Percentiles rank a stretch among this genome's conserved stretches.
Conservation (phyloP, 176 grass and related monocot genomes). For the Urochloa ruziziensis region DNA sequence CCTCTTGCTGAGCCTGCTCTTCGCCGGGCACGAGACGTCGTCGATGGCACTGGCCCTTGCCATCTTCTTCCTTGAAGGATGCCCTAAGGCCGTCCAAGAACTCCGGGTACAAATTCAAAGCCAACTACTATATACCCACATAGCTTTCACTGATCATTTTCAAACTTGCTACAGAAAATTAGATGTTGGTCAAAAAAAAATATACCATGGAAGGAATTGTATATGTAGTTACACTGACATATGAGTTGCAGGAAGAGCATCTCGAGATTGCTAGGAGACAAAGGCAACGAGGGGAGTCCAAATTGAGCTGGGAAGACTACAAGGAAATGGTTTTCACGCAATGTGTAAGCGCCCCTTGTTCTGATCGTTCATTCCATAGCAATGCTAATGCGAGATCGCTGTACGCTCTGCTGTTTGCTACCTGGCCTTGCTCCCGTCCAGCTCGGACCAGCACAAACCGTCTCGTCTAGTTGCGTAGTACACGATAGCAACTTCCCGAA, state of each 20-base stretch:
- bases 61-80: slow-evolving; percentile 91
- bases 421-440: neutral
- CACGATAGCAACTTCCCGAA: slow-evolving; percentile 34
- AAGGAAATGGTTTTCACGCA: slow-evolving; percentile 98
- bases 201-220: neutral
- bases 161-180: neutral
- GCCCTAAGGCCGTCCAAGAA: slow-evolving; percentile 63
- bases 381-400: slow-evolving; percentile 33
- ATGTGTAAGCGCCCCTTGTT: slow-evolving; percentile 63
- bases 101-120: slow-evolving; percentile 47
- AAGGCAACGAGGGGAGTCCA: slow-evolving; percentile 42
- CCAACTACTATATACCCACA: neutral
- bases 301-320: slow-evolving; percentile 96
- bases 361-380: slow-evolving; percentile 34
- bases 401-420: slow-evolving; percentile 18
- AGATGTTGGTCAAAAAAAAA: slow-evolving; percentile 15
- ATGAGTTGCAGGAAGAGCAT: slow-evolving; percentile 70
- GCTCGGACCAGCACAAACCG: slow-evolving; percentile 1
- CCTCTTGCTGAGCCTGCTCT: slow-evolving; percentile 88
- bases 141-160: neutral
- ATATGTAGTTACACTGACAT: slow-evolving; percentile 16
- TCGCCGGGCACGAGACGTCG: slow-evolving; percentile 92
- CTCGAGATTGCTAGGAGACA: slow-evolving; percentile 60
- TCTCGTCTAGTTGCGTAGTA: slow-evolving; percentile 24
- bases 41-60: slow-evolving; percentile 81